Evolutionary conservation across 768 basidiomycete genomes (phyloP).

Genomic region (Pleurotus citrinopileatus): DNA sequence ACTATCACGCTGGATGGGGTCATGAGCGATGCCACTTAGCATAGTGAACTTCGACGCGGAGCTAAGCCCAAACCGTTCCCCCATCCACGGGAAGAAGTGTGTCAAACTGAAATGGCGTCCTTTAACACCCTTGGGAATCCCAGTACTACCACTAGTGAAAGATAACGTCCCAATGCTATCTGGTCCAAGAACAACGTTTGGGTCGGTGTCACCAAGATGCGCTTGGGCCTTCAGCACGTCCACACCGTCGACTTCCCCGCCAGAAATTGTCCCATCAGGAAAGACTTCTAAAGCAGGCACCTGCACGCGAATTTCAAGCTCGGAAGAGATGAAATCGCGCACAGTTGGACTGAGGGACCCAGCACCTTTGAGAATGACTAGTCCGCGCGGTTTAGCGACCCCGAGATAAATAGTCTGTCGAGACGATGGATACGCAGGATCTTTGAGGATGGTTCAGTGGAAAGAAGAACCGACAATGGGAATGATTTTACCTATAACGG

Average conservation of each 20-base stretch:
- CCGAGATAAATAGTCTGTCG: constrained; percentile 91
- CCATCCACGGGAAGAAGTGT: constrained; percentile 99
- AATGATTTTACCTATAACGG: constrained; percentile 78
- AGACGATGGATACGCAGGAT: constrained; percentile 94
- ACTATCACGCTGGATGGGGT: constrained; percentile 99
- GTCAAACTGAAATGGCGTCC: constrained; percentile 95
- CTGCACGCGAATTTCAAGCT: constrained; percentile 85
- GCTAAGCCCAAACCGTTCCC: constrained; percentile 73
- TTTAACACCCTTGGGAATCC: constrained; percentile 96
- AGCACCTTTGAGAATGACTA: constrained; percentile 89
- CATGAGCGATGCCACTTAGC: constrained; percentile 98
- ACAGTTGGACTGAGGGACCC: constrained; percentile 79
- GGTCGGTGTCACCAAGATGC: constrained; percentile 65
- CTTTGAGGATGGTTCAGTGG: constrained; percentile 33
- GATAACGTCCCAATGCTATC: constrained; percentile 93
- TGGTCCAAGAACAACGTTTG: constrained; percentile 85
- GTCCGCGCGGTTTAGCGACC: constrained; percentile 88
- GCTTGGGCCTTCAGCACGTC: constrained; percentile 63
- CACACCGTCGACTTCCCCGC: constrained; percentile 53
- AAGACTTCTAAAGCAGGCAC: constrained; percentile 85
- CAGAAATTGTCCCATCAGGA: constrained; percentile 58
- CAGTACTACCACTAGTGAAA: constrained; percentile 97
- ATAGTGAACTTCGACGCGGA: constrained; percentile 89
- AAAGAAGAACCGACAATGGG: not conserved
- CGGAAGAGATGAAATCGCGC: constrained; percentile 73